phyloP scores from a whole-genome alignment of 768 basidiomycete species.

The Boletus bicolor region DNA sequence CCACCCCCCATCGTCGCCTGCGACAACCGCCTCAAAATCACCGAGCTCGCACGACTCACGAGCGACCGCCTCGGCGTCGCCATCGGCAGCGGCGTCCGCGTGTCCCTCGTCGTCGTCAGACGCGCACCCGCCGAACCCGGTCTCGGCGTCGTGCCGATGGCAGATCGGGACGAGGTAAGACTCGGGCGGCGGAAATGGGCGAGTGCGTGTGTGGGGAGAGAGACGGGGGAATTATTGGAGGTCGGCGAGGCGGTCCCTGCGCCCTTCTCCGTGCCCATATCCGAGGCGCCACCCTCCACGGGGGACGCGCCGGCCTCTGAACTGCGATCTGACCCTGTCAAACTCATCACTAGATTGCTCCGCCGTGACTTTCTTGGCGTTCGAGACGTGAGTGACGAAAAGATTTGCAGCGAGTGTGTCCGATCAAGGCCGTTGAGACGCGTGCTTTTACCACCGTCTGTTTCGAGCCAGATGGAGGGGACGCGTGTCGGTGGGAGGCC shows the following conservation, averaged over 20 bases:
- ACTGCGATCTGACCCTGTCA: constrained; percentile 8
- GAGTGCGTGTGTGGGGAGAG: constrained; percentile 10
- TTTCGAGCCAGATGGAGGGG: constrained; percentile 51
- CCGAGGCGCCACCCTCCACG: neutral
- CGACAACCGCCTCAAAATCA: constrained; percentile 24
- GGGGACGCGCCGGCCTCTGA: neutral
- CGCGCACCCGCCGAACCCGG: constrained; percentile 27
- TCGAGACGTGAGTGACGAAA: constrained; percentile 10
- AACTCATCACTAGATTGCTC: constrained; percentile 29
- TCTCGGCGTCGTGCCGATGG: neutral
- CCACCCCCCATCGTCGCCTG: constrained; percentile 11
- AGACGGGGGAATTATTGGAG: constrained; percentile 13
- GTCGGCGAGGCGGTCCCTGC: constrained; percentile 3
- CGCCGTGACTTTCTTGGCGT: constrained; percentile 10
- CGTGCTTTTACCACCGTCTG: constrained; percentile 29
- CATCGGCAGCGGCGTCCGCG: neutral
- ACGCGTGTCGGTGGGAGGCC: constrained; percentile 26
- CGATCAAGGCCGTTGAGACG: constrained; percentile 22
- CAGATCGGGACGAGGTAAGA: neutral
- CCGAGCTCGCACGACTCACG: constrained; percentile 28
- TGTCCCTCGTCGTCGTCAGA: constrained; percentile 12
- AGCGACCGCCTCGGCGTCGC: constrained; percentile 13
- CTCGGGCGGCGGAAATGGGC: constrained; percentile 3
- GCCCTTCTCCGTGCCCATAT: neutral
- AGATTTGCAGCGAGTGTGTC: constrained; percentile 19